Evolutionary conservation across 805 yeast genomes (phyloP).

Genomic region (Metschnikowia koreensis): DNA sequence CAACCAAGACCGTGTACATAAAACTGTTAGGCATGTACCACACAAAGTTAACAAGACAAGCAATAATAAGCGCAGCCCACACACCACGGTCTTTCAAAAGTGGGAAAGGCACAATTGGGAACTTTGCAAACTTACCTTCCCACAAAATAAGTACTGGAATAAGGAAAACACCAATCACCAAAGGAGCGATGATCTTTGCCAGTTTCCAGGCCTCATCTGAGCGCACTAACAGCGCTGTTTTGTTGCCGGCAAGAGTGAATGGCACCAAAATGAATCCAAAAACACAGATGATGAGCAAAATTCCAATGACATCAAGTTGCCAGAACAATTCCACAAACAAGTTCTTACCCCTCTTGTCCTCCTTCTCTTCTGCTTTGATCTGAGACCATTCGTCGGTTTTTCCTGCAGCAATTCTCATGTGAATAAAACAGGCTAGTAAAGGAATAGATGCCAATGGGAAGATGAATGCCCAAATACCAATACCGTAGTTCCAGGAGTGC

Average conservation of each 20-base stretch:
- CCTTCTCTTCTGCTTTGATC: constrained; percentile 39
- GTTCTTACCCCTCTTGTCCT: constrained; percentile 18
- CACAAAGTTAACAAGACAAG: constrained; percentile 56
- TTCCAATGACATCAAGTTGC: constrained; percentile 66
- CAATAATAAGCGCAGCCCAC: constrained; percentile 66
- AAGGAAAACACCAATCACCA: constrained; percentile 62
- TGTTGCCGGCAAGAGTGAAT: constrained; percentile 64
- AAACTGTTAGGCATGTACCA: constrained; percentile 71
- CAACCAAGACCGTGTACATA: constrained; percentile 63
- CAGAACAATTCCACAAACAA: constrained; percentile 46
- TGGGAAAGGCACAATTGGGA: constrained; percentile 62
- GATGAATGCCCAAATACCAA: constrained; percentile 79
- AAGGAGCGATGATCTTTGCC: constrained; percentile 64
- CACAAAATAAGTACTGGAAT: constrained; percentile 59
- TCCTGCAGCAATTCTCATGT: constrained; percentile 55
- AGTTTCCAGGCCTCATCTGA: constrained; percentile 49
- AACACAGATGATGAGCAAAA: constrained; percentile 50
- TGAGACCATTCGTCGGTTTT: constrained; percentile 51
- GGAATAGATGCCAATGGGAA: constrained; percentile 69
- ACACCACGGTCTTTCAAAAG: constrained; percentile 68
- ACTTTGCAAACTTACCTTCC: constrained; percentile 54
- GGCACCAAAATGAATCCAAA: constrained; percentile 71
- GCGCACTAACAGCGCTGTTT: constrained; percentile 17
- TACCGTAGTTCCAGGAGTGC: constrained; percentile 65
- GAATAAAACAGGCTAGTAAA: constrained; percentile 48